Evolutionary conservation across 306 rosid species (phyloP).

Genomic region (Gleditsia sinensis): DNA sequence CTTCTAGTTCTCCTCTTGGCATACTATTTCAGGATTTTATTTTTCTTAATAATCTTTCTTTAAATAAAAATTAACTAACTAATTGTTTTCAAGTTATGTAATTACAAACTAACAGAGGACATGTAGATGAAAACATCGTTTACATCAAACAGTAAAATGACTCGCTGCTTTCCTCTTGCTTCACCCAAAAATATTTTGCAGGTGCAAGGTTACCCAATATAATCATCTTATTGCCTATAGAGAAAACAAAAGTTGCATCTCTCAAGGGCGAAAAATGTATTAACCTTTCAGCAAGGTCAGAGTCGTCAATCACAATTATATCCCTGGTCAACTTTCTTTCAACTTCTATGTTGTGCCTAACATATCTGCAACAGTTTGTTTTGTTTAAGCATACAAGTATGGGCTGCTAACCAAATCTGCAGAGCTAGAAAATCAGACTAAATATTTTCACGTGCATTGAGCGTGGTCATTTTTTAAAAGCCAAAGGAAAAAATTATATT

Average conservation of each 20-base stretch:
- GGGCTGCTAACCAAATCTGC: neutral
- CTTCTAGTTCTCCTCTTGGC: slow-evolving; percentile 25
- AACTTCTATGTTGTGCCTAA: slow-evolving; percentile 5
- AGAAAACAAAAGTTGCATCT: slow-evolving; percentile 49
- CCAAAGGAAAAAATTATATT: neutral
- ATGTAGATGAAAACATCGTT: neutral
- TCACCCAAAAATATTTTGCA: slow-evolving; percentile 43
- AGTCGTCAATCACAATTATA: slow-evolving; percentile 26
- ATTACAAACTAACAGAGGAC: slow-evolving; percentile 5
- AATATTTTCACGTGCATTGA: slow-evolving; percentile 1
- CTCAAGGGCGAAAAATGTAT: slow-evolving; percentile 60
- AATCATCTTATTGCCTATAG: slow-evolving; percentile 61
- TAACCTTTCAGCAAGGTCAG: slow-evolving; percentile 86
- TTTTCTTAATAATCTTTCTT: slow-evolving; percentile 13
- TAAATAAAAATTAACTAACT: slow-evolving; percentile 30
- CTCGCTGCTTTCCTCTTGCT: slow-evolving; percentile 18
- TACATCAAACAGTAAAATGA: slow-evolving; percentile 10
- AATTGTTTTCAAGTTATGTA: slow-evolving; percentile 7
- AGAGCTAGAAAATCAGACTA: slow-evolving; percentile 24
- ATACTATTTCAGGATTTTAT: slow-evolving; percentile 11
- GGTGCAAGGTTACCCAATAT: slow-evolving; percentile 75
- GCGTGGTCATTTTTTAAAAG: slow-evolving; percentile 1
- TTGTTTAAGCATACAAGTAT: slow-evolving; percentile 19
- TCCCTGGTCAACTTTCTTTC: slow-evolving; percentile 18
- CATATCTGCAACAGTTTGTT: slow-evolving; percentile 17